Evolutionary conservation across 225 moss, liverwort and hornwort species (phyloP).

Genomic region (Neckera pumila): DNA sequence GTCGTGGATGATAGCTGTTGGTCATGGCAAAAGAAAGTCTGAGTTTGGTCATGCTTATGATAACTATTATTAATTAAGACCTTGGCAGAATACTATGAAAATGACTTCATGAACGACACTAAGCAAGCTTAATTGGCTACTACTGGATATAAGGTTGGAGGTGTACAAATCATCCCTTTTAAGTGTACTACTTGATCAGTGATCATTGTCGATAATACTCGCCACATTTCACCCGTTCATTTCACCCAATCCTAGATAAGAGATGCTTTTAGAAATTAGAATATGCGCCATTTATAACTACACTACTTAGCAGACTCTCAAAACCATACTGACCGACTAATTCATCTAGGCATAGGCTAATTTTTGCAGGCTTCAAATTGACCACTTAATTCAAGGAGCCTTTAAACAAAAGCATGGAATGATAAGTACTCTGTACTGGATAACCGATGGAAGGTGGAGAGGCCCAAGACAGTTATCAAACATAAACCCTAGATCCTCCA

Average conservation of each 20-base stretch:
- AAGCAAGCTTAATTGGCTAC: neutral
- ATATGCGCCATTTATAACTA: neutral
- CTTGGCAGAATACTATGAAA: neutral
- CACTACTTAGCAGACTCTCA: neutral
- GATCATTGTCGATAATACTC: neutral
- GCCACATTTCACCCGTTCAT: neutral
- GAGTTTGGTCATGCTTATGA: neutral
- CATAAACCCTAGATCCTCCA: neutral
- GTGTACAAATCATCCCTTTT: neutral
- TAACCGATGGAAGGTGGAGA: neutral
- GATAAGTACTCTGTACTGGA: neutral
- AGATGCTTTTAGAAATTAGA: neutral
- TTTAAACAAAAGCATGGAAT: neutral
- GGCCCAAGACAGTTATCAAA: neutral
- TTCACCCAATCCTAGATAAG: neutral
- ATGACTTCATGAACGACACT: neutral
- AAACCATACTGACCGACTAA: neutral
- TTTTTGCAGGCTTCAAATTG: neutral
- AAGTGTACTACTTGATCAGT: neutral
- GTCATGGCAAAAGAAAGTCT: neutral
- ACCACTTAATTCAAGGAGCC: neutral
- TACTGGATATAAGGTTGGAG: neutral
- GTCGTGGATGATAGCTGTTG: conserved; percentile 34
- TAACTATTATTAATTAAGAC: neutral
- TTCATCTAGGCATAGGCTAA: no score